Evolutionary conservation across 2,329 filamentous ascomycete genomes (phyloP).

Genomic region (Pseudocercospora eumusae): DNA sequence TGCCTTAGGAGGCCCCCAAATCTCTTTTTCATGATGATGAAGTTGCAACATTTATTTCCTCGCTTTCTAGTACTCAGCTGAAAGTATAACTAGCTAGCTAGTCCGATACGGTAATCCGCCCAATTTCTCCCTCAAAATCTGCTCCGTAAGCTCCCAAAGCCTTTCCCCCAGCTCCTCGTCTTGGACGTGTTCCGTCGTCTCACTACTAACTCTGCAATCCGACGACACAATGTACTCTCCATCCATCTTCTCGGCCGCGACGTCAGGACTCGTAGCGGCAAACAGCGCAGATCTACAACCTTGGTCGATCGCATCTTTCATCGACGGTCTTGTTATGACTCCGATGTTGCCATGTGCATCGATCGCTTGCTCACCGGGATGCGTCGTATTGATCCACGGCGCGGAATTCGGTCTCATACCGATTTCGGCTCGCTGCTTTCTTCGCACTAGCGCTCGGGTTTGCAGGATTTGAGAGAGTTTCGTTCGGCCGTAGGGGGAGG

Average conservation of each 20-base stretch:
- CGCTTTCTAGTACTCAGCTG: not conserved
- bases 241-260: conserved; percentile 49
- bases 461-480: conserved; percentile 55
- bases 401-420: conserved; percentile 32
- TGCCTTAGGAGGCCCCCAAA: not conserved
- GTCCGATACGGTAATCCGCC: conserved; percentile 28
- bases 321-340: conserved; percentile 49
- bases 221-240: conserved; percentile 54
- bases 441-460: conserved; percentile 45
- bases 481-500: conserved; percentile 53
- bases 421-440: conserved; percentile 44
- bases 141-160: conserved; percentile 51
- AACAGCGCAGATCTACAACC: conserved; percentile 54
- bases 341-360: conserved; percentile 55
- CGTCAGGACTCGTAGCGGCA: conserved; percentile 49
- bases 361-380: conserved; percentile 55
- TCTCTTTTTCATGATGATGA: not conserved
- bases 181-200: conserved; percentile 46
- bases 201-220: conserved; percentile 51
- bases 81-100: conserved; percentile 20
- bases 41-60: not conserved
- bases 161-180: conserved; percentile 48
- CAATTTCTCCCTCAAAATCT: conserved; percentile 48
- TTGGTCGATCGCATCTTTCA: conserved; percentile 53
- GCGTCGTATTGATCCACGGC: conserved; percentile 53